These are phyloP conservation scores for Kockovaella imperatae DNA, from an alignment of 768 basidiomycete species.

Conservation along the genomic window DNA sequence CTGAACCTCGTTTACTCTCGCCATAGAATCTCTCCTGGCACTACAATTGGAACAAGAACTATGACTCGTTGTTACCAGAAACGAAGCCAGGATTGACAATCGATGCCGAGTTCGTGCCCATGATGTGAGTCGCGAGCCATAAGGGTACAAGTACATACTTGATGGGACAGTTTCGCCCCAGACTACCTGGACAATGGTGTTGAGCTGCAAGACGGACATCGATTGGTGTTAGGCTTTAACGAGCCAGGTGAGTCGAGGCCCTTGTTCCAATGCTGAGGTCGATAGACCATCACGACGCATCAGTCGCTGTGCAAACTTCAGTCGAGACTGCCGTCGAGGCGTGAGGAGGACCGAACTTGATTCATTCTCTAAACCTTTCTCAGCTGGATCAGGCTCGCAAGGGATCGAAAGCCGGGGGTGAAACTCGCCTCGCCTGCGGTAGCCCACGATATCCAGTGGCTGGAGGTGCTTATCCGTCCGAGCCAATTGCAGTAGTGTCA, in stretches of 20 bases:
- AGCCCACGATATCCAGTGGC: constrained; percentile 21
- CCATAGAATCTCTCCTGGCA: constrained; percentile 33
- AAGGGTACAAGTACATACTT: background rate
- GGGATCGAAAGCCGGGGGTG: constrained; percentile 11
- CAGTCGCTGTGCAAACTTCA: constrained; percentile 13
- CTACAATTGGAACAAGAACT: constrained; percentile 40
- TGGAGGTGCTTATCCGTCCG: constrained; percentile 15
- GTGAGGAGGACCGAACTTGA: constrained; percentile 6
- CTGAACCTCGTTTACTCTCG: background rate
- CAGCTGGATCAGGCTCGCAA: constrained; percentile 28
- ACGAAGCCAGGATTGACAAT: constrained; percentile 12
- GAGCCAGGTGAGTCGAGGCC: constrained; percentile 25
- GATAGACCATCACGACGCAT: constrained; percentile 23
- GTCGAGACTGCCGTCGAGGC: constrained; percentile 12
- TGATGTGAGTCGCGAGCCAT: constrained; percentile 20
- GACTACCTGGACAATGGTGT: constrained; percentile 22
- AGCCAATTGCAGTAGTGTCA: background rate
- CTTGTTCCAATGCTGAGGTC: constrained; percentile 1
- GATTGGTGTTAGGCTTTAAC: constrained; percentile 27
- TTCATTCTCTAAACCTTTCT: background rate
- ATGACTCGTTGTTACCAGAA: constrained; percentile 12
- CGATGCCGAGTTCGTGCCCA: constrained; percentile 32
- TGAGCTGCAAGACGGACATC: constrained; percentile 15
- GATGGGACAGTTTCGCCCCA: constrained; percentile 17
- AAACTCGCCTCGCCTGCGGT: constrained; percentile 34